Evolutionary conservation across 495 filamentous ascomycete genomes (phyloP), one percentile per base, ranked within the genome.

Genomic region (Talaromyces nanjingensis): DNA sequence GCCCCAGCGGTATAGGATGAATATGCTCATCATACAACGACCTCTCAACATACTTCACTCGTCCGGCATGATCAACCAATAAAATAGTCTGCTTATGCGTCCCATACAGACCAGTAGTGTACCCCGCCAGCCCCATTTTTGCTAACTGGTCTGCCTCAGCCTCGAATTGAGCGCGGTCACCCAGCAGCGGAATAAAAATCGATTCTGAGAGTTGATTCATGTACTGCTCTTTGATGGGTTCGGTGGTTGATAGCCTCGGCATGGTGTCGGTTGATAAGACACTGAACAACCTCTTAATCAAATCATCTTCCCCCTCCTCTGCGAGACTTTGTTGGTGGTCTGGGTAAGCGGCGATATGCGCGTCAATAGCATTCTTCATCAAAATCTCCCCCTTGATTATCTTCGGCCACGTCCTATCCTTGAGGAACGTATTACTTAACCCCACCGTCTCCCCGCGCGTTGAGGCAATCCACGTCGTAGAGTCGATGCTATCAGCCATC

Each of bases 51-150:
- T 90, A 97, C 12, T 85, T 87, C 49, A 96, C 85, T 58, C 86
- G 84, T 14, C 93, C 93, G 20, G 87, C 78, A 70, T 82, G 83
- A 65, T 86, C 86, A 27, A 96, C 87, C 18, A 98, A 79, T 25
- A 98, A 77, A 12, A 98, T 78, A 0, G 91, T 96, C 79, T 98
- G 93, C 66, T 91, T 87, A 72, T 96, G 91, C 1, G 94, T 98
- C n/a, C 94, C 94, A 75, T 98, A 98, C 5, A 71, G 64, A 0
- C 78, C 78, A 22, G 71, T 67, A 22, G 67, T 66, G 65, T 72
- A 81, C 16, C 68, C 69, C 45, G 52, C 62, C n/a, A 70, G 81
- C 78, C 60, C 65, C 65, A 64, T 31, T 31, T 67, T 69, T 27
- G 70, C 66, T 34, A 70, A 57, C n/a, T 63, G 55, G 20, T 65